A percentile compares a stretch with the other conserved stretches of the same genome.
Conservation (phyloP, 73 alveolate genomes). For the Paramecium sexaurelia region DNA sequence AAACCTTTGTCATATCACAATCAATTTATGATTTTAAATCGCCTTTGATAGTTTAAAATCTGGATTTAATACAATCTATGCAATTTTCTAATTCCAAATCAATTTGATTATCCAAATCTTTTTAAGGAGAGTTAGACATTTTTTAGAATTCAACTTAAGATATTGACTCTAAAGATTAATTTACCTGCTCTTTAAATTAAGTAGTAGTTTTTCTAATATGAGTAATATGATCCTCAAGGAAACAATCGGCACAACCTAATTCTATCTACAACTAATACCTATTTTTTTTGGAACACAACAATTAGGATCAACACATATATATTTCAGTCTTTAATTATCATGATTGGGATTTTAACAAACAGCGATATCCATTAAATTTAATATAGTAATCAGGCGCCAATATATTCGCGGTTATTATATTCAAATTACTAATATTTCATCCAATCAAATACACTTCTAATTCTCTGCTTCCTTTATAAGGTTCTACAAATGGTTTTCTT, state of each 20-base stretch:
- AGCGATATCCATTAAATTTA: conserved; percentile 24
- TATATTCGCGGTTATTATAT: conserved; percentile 27
- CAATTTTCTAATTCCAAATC: conserved; percentile 30
- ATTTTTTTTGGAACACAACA: background rate
- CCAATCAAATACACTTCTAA: background rate
- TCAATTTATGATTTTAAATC: conserved; percentile 13
- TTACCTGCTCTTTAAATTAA: background rate
- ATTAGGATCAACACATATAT: conserved; percentile 9
- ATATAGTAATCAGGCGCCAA: background rate
- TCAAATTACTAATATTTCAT: background rate
- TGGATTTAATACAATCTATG: background rate
- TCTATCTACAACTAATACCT: background rate
- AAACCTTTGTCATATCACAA: background rate
- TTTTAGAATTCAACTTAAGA: background rate
- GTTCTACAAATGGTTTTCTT: background rate
- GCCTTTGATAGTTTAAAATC: background rate
- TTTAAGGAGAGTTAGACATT: background rate
- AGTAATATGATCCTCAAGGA: conserved; percentile 42
- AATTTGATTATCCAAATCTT: background rate
- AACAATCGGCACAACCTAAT: conserved; percentile 47
- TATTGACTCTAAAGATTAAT: background rate
- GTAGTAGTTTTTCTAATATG: conserved; percentile 28
- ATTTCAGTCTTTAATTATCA: background rate
- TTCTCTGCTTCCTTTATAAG: background rate
- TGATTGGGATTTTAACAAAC: conserved; percentile 9